Conservation (phyloP, 345 rosid species). For the Eucalyptus marginata region DNA sequence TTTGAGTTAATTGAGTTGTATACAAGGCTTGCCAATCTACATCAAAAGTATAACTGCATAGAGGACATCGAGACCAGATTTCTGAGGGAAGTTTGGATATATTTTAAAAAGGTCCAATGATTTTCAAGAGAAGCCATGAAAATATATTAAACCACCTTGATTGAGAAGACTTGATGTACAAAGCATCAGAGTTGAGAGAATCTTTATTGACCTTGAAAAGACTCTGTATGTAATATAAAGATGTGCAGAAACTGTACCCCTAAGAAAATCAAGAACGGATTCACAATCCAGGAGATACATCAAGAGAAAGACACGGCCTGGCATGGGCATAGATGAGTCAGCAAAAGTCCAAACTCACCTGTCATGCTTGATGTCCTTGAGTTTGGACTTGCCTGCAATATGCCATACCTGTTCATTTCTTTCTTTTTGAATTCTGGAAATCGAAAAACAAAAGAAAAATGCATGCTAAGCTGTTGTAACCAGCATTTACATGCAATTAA, state of each 20-base stretch:
- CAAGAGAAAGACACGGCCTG: neutral
- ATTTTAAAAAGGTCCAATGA: neutral
- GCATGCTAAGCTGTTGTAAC: no score
- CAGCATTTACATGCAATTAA: no score
- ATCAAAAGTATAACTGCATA: neutral
- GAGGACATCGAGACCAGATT: neutral
- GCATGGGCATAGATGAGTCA: neutral
- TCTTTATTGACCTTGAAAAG: neutral
- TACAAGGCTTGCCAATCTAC: constrained; percentile 43
- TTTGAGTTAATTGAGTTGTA: constrained; percentile 43
- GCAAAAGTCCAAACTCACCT: constrained; percentile 19
- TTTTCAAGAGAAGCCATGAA: neutral
- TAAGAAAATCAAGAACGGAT: neutral
- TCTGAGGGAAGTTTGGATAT: neutral
- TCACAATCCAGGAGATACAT: neutral
- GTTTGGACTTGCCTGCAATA: no score
- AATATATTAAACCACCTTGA: neutral
- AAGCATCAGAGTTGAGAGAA: neutral
- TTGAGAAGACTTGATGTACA: neutral
- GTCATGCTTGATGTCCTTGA: constrained; percentile 6
- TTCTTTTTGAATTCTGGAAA: no score
- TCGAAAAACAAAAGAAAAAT: no score
- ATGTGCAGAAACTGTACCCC: neutral
- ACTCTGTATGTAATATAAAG: neutral
- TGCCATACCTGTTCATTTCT: no score